Percentiles rank a stretch among this genome's conserved stretches.
Evolutionary conservation across 768 basidiomycete species (phyloP).

Genomic region (Phanerodontia chrysosporium): DNA sequence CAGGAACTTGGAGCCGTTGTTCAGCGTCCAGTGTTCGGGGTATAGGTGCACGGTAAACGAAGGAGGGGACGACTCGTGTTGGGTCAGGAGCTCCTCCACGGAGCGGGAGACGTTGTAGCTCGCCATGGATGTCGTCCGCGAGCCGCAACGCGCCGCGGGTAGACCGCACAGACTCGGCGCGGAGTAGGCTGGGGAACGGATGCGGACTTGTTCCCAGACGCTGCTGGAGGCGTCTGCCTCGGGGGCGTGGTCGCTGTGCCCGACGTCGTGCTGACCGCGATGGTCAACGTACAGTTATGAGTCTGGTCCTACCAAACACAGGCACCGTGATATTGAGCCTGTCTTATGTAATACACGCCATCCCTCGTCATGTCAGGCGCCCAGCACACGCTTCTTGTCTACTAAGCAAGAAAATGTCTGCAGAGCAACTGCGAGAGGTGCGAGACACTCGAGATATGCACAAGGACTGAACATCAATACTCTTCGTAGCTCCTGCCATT

Average conservation of each 20-base stretch:
- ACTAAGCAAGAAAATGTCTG: conserved; percentile 8
- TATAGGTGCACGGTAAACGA: conserved; percentile 80
- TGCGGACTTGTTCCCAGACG: not conserved
- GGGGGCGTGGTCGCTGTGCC: conserved; percentile 1
- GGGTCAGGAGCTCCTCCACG: conserved; percentile 55
- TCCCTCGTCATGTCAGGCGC: conserved; percentile 1
- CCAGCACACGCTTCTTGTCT: not conserved
- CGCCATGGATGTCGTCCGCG: conserved; percentile 40
- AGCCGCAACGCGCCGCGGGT: conserved; percentile 8
- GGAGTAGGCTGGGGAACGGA: not conserved
- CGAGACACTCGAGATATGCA: not conserved
- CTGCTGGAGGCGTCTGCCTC: not conserved
- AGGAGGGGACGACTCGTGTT: conserved; percentile 51
- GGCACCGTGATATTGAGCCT: not conserved
- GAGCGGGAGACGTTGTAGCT: conserved; percentile 72
- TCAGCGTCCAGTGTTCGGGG: conserved; percentile 79
- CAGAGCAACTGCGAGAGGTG: conserved; percentile 34
- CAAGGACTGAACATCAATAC: not conserved
- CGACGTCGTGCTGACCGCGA: conserved; percentile 4
- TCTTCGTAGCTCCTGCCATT: conserved; percentile 69
- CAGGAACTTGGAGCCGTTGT: conserved; percentile 75
- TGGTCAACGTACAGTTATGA: conserved; percentile 1
- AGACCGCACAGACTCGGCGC: not conserved
- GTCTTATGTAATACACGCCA: conserved; percentile 6
- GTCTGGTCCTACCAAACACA: not conserved